phyloP scores from a whole-genome alignment of 805 yeast species.

The Zygoascus tannicola region DNA sequence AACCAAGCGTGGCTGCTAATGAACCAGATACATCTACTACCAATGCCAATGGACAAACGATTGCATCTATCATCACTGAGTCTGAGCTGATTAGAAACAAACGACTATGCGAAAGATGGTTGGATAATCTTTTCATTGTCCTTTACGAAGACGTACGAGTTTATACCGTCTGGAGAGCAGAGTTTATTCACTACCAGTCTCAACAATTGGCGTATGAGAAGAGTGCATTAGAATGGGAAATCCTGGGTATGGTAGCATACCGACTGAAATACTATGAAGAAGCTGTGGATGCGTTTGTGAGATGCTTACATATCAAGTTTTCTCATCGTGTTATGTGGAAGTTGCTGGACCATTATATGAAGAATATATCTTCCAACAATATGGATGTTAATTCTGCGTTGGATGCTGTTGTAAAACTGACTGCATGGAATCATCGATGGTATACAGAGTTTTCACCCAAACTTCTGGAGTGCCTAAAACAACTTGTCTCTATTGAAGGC shows the following conservation, averaged over 20 bases:
- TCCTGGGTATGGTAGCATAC: slow-evolving; percentile 75
- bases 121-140: slow-evolving; percentile 62
- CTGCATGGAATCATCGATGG: slow-evolving; percentile 99
- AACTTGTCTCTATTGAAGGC: slow-evolving; percentile 67
- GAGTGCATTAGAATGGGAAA: slow-evolving; percentile 84
- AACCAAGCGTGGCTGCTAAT: background rate
- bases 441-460: slow-evolving; percentile 80
- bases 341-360: slow-evolving; percentile 53
- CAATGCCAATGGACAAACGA: slow-evolving; percentile 2
- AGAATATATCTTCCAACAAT: slow-evolving; percentile 21
- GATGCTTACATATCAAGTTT: slow-evolving; percentile 64
- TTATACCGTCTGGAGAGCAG: slow-evolving; percentile 91
- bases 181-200: slow-evolving; percentile 77
- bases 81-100: slow-evolving; percentile 30
- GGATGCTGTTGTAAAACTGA: slow-evolving; percentile 60
- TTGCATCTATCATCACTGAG: background rate
- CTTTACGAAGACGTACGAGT: slow-evolving; percentile 59
- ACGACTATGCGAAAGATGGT: slow-evolving; percentile 66
- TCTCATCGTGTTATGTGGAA: slow-evolving; percentile 72
- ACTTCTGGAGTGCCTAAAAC: slow-evolving; percentile 47
- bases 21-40: slow-evolving; percentile 2
- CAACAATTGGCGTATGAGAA: slow-evolving; percentile 74
- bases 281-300: slow-evolving; percentile 75
- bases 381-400: slow-evolving; percentile 33
- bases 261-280: slow-evolving; percentile 81